Base-by-base conservation (phyloP, 2,329 filamentous ascomycete species). In the Boeremia lycopersici region DNA sequence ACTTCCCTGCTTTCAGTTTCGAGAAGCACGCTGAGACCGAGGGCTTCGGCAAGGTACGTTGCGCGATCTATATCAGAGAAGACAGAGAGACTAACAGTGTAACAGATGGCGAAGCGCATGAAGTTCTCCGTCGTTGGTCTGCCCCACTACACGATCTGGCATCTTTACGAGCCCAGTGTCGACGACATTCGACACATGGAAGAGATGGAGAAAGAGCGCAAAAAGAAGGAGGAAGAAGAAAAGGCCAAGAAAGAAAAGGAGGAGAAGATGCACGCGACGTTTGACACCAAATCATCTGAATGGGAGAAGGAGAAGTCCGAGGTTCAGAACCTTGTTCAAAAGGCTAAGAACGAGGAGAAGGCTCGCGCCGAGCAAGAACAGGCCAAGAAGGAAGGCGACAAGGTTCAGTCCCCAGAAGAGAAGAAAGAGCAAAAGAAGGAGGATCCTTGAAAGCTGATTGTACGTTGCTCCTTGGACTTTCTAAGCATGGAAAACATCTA, bases 21-120 rank as follows among this genome's bases (percentile, higher is more conserved):
- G 91, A 99, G 77, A 97, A 96, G 78, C 95, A 99, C 74, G 95
- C 95, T 6, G 95, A 99, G 76, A 99, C 95, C 0, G 95, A 99
- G 79, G 95, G 92, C 0, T 99, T 99, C 73, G 95, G 95, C 77
- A 99, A 99, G 88, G 93, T 96, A 78, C 65, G 80, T 52, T 19
- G 13, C 12, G 7, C 2, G 13, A 17, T 15, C 6, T 4, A n/a
- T 13, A 9, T 8, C 48, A 40, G 29, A 17, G 40, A 41, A n/a
- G 26, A 17, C 13, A 41, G 31, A 17, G 17, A 26, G 26, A 59
- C 67, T 78, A 50, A 77, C 59, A 35, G 15, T n/a, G 41, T 17
- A 59, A 6, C 56, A 96, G 93, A 99, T 99, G 95, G 91, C 95
- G 13, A 95, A 91, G 76, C 88, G 91, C 56, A 98, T 99, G 95